Evolutionary conservation across 2,329 filamentous ascomycete genomes (phyloP).

Genomic region (Pseudogymnoascus sp.): DNA sequence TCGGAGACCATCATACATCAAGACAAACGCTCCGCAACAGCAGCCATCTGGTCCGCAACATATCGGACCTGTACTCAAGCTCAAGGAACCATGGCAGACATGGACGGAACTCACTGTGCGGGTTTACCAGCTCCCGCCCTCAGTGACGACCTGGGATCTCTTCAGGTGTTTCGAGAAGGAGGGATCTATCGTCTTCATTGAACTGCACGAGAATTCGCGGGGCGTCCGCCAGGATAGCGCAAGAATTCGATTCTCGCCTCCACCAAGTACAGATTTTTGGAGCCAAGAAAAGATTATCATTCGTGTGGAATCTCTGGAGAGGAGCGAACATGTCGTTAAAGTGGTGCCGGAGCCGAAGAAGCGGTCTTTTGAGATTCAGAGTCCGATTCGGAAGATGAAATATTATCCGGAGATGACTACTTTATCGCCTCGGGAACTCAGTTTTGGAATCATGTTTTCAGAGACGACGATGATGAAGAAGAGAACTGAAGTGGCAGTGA

Average conservation of each 20-base stretch:
- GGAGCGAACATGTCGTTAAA: conserved; percentile 12
- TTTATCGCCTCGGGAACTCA: conserved; percentile 40
- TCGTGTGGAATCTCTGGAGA: conserved; percentile 19
- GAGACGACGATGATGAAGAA: conserved; percentile 53
- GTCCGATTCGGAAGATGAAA: conserved; percentile 27
- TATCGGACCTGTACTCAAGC: not conserved
- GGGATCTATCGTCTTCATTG: conserved; percentile 49
- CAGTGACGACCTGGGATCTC: conserved; percentile 38
- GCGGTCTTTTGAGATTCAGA: conserved; percentile 20
- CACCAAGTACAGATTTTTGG: conserved; percentile 48
- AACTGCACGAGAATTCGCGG: conserved; percentile 42
- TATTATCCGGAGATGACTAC: conserved; percentile 33
- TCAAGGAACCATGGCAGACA: conserved; percentile 27
- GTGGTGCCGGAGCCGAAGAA: not conserved
- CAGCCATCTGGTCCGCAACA: not conserved
- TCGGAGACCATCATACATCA: not conserved
- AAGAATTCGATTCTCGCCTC: conserved; percentile 51
- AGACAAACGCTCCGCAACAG: not conserved
- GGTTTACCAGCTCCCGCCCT: conserved; percentile 27
- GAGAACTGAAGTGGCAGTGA: conserved; percentile 34
- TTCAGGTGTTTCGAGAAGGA: conserved; percentile 45
- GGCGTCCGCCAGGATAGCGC: conserved; percentile 36
- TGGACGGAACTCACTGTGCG: conserved; percentile 27
- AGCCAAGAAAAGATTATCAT: conserved; percentile 20
- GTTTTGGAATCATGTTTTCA: conserved; percentile 55